These are phyloP conservation scores for Erigeron canadensis DNA, from an alignment of 129 eudicot genomes.

Conservation along the genomic window DNA sequence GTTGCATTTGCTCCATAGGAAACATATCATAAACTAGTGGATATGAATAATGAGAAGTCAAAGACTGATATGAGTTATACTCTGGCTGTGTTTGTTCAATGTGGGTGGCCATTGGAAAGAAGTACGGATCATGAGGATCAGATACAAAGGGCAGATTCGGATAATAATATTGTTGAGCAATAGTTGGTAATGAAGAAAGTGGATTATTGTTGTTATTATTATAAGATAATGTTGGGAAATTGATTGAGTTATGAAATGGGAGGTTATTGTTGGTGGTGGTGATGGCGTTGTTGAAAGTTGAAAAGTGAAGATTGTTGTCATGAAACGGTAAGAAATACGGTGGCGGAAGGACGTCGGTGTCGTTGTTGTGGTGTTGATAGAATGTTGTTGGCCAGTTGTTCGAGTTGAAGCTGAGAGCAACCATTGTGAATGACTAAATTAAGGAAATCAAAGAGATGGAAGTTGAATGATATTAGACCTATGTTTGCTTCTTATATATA, in stretches of 20 bases:
- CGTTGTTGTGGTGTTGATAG: constrained; percentile 10
- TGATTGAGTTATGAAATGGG: constrained; percentile 9
- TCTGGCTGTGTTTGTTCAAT: no score
- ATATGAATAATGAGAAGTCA: no score
- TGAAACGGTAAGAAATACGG: constrained; percentile 34
- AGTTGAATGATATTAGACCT: no score
- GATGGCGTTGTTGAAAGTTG: constrained; percentile 25
- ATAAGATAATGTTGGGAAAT: constrained; percentile 20
- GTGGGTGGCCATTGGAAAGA: no score
- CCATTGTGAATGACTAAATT: constrained; percentile 27
- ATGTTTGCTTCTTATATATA: no score
- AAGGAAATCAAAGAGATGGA: no score
- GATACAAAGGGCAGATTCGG: not conserved
- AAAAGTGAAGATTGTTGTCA: constrained; percentile 8
- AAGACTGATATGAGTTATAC: no score
- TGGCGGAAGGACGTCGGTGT: constrained; percentile 21
- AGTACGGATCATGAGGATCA: not conserved
- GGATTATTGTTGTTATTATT: no score
- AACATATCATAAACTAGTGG: not conserved
- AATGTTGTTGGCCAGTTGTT: constrained; percentile 25
- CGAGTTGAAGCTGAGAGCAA: constrained; percentile 21
- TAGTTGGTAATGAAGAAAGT: not conserved
- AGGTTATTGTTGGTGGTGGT: constrained; percentile 4
- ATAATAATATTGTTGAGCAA: not conserved
- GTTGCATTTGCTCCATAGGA: constrained; percentile 16